These are phyloP conservation scores for Geum urbanum DNA, from an alignment of 306 rosid species.

Conservation along the genomic window DNA sequence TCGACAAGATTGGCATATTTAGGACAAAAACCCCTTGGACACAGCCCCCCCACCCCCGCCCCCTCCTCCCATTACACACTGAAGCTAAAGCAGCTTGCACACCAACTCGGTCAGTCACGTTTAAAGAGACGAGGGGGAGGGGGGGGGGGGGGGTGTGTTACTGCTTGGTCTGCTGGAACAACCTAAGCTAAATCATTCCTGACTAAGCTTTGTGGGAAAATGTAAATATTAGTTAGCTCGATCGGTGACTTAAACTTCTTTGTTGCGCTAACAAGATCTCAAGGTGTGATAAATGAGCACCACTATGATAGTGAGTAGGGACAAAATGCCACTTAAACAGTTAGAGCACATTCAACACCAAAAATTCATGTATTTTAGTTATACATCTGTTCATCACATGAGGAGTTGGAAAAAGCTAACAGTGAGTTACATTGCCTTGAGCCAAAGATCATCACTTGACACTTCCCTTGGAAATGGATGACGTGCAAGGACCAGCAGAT, in stretches of 20 bases:
- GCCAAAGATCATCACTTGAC: slow-evolving; percentile 41
- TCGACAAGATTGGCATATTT: background rate
- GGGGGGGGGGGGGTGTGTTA: too few species aligned
- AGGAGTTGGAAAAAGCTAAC: slow-evolving; percentile 7
- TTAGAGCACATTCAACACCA: background rate
- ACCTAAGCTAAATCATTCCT: background rate
- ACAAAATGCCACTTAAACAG: background rate
- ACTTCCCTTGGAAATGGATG: slow-evolving; percentile 66
- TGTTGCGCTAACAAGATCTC: background rate
- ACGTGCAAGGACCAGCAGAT: slow-evolving; percentile 78
- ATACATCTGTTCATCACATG: slow-evolving; percentile 17
- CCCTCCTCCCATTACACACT: too few species aligned
- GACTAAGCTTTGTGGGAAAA: background rate
- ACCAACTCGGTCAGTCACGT: background rate
- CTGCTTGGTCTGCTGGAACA: slow-evolving; percentile 2
- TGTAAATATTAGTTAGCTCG: slow-evolving; percentile 3
- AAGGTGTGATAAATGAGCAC: background rate
- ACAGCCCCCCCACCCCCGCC: too few species aligned
- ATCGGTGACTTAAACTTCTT: background rate
- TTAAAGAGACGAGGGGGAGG: background rate
- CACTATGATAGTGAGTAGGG: slow-evolving; percentile 1
- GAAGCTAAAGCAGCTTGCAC: background rate
- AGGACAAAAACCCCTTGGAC: background rate
- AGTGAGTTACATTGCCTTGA: slow-evolving; percentile 16
- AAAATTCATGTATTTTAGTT: background rate